Evolutionary conservation across 148 eudicot genomes (phyloP), one percentile per base, ranked within the genome.

Genomic region (Rhododendron griersonianum): DNA sequence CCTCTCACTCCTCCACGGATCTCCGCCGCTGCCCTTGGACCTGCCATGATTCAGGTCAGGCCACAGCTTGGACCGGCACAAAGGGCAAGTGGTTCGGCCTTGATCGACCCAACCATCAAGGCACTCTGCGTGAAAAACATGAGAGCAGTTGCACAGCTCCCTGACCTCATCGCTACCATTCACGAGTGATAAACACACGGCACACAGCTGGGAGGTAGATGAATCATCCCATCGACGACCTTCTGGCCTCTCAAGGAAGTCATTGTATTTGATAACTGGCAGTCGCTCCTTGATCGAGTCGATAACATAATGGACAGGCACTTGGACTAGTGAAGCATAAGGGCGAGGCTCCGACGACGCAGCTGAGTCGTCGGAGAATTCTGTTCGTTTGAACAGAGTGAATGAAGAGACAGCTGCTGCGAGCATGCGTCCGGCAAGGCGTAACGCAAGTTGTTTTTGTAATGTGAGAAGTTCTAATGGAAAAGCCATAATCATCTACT

Each of bases 1-100:
- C 78, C 89, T 87, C 73, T 84, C 81, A 35, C n/a, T 16, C 51
- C 80, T 88, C 87, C 87, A 85, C 21, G 65, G 80, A 75, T 87
- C 85, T 73, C 25, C 80, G 5, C 30, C 5, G 8, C n/a, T 7
- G 79, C 13, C 10, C 50, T 23, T 28, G n/a, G 76, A 14, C 73
- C 15, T 83, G 35, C 19, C 50, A 44, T 25, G 1, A 6, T 65
- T 21, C n/a, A 30, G 21, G 16, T 39, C 50, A n/a, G 85, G 76
- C 55, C 78, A 51, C 4, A 85, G 51, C 79, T 45, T 78, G 28
- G 86, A 84, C 23, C 86, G 35, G 30, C 89, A 88, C 5, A 85
- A 15, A 5, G 85, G 84, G 78, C 85, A 83, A 13, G 78, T 83
- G 6, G 47, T 45, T 19, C 19, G 57, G 23, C 44, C 76, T 51